Percentiles rank a stretch among this genome's conserved stretches.
These are phyloP conservation scores for Silene coronaria DNA, from an alignment of 179 eudicot genomes.

Conservation along the genomic window DNA sequence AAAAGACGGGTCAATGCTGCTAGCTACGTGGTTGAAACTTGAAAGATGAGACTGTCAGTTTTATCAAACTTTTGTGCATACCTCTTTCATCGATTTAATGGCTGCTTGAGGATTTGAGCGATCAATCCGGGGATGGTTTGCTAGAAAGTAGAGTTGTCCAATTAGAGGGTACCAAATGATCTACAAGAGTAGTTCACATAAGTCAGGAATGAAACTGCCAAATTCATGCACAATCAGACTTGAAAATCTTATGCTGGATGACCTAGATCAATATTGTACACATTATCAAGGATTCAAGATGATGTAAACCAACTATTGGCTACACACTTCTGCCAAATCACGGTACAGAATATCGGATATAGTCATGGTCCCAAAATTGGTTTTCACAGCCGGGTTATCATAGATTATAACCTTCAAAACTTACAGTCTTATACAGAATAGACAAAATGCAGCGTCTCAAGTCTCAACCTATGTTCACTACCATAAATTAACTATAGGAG, in stretches of 20 bases:
- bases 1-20: not conserved
- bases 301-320: not conserved
- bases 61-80: not conserved
- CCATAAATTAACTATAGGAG: no score
- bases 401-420: no score
- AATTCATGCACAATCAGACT: not conserved
- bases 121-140: slow-evolving; percentile 43
- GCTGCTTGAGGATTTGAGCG: slow-evolving; percentile 38
- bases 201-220: not conserved
- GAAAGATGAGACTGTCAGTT: not conserved
- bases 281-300: no score
- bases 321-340: not conserved
- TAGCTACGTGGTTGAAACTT: not conserved
- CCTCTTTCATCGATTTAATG: slow-evolving; percentile 41
- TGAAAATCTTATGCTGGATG: not conserved
- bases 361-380: not conserved
- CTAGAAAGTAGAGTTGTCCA: slow-evolving; percentile 34
- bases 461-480: no score
- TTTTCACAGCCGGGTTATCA: not conserved
- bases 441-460: no score
- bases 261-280: not conserved
- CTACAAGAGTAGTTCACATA: slow-evolving; percentile 17
- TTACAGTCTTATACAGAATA: no score
- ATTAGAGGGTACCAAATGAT: slow-evolving; percentile 37
- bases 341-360: not conserved